These are phyloP conservation scores for Sarcocystis neurona DNA, from an alignment of 169 alveolate species.

Conservation along the genomic window DNA sequence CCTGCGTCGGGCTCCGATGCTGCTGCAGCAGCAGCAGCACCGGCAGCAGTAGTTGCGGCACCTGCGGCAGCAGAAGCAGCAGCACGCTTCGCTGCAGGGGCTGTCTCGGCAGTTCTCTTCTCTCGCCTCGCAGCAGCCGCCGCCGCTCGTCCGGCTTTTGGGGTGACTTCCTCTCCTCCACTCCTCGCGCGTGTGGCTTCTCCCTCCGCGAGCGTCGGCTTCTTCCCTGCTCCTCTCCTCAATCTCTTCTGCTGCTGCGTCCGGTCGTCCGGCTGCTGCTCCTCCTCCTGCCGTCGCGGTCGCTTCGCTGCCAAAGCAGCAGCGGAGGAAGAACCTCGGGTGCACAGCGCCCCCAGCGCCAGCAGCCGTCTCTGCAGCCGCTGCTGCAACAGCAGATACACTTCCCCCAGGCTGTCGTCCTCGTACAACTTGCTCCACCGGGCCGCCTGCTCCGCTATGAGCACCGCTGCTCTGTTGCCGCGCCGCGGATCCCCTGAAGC, in stretches of 20 bases:
- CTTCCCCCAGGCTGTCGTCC: not conserved
- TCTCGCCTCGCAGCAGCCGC: no score
- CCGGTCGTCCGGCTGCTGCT: not conserved
- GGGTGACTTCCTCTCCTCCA: no score
- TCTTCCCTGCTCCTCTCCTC: no score
- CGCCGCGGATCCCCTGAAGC: not conserved
- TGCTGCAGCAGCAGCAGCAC: not conserved
- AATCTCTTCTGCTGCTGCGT: not conserved
- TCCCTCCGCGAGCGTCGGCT: not conserved
- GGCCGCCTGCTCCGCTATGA: not conserved
- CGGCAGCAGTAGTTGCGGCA: not conserved
- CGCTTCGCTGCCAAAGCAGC: not conserved
- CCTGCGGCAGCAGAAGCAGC: not conserved
- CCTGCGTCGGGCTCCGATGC: not conserved
- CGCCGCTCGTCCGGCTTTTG: no score
- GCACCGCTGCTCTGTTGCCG: not conserved
- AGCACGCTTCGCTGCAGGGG: not conserved
- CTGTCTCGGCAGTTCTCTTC: no score
- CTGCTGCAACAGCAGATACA: not conserved
- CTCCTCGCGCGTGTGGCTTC: not conserved
- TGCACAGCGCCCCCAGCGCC: not conserved
- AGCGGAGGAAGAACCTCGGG: not conserved
- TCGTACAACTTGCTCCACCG: not conserved
- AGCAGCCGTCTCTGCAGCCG: not conserved
- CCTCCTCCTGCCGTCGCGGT: not conserved